Evolutionary conservation across 1,284 basidiomycete species (phyloP).

Genomic region (Taiwanofungus camphoratus): DNA sequence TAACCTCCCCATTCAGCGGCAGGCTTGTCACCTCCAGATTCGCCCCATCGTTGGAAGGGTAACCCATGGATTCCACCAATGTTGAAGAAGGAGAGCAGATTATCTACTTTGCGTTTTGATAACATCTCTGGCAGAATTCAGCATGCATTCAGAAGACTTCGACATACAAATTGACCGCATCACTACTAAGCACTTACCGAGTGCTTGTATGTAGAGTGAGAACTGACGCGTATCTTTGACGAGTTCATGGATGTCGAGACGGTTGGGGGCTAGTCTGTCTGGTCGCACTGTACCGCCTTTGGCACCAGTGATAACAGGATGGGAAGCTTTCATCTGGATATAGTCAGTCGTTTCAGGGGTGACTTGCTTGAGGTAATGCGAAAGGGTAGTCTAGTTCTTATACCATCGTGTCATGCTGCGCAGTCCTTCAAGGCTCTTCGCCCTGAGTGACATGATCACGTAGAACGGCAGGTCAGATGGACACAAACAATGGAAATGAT

Average conservation of each 20-base stretch:
- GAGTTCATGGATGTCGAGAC: slow-evolving; percentile 41
- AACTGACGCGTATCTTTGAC: slow-evolving; percentile 38
- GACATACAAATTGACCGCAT: not conserved
- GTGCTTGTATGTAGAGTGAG: slow-evolving; percentile 43
- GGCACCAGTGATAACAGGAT: not conserved
- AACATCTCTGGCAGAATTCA: slow-evolving; percentile 20
- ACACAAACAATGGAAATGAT: no score
- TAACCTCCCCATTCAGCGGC: slow-evolving; percentile 35
- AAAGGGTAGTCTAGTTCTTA: no score
- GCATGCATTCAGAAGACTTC: no score
- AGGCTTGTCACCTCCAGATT: slow-evolving; percentile 23
- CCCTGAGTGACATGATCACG: no score
- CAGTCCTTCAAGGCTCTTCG: no score
- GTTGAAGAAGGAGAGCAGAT: slow-evolving; percentile 37
- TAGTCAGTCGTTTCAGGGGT: no score
- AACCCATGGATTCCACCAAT: slow-evolving; percentile 46
- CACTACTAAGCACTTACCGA: slow-evolving; percentile 30
- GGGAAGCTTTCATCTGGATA: no score
- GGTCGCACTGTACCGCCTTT: not conserved
- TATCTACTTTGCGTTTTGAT: slow-evolving; percentile 30
- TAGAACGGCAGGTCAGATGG: no score
- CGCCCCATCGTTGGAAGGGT: slow-evolving; percentile 39
- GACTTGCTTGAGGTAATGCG: no score
- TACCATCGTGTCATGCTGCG: no score
- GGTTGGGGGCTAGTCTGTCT: slow-evolving; percentile 20